A percentile compares a stretch with the other conserved stretches of the same genome.
These are phyloP conservation scores for Xylaria sp. DNA, from an alignment of 2,329 filamentous ascomycete genomes.

Conservation along the genomic window DNA sequence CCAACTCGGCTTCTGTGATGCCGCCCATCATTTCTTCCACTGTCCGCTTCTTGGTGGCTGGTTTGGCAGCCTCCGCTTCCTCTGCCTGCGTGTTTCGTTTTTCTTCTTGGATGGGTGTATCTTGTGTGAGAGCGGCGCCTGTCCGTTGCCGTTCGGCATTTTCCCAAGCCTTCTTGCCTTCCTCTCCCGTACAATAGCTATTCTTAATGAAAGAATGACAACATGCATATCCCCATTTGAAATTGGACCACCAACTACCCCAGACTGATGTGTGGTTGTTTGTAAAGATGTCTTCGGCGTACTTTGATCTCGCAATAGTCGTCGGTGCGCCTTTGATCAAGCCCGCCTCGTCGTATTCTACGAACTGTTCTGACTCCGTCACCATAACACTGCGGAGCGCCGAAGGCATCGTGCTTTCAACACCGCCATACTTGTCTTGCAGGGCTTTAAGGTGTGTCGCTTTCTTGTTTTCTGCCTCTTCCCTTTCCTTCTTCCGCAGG, in stretches of 20 bases:
- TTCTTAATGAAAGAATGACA: conserved; percentile 96
- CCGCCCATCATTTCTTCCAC: conserved; percentile 82
- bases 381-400: conserved; percentile 74
- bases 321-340: conserved; percentile 88
- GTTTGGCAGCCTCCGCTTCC: conserved; percentile 40
- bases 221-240: conserved; percentile 95
- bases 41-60: conserved; percentile 73
- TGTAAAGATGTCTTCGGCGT: conserved; percentile 84
- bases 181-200: conserved; percentile 95
- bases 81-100: conserved; percentile 39
- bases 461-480: conserved; percentile 76
- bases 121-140: conserved; percentile 56
- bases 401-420: conserved; percentile 68
- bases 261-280: conserved; percentile 95
- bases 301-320: conserved; percentile 85
- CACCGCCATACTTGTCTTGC: conserved; percentile 83
- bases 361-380: conserved; percentile 84
- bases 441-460: conserved; percentile 76
- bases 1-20: conserved; percentile 85
- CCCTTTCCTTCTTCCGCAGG: conserved; percentile 80
- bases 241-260: conserved; percentile 98
- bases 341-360: conserved; percentile 94
- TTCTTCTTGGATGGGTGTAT: conserved; percentile 46
- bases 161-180: conserved; percentile 83
- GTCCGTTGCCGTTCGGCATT: conserved; percentile 73